Evolutionary conservation across 202 grass and related monocot genomes (phyloP), one percentile per base, ranked within the genome.

Genomic region (Panicum hallii): DNA sequence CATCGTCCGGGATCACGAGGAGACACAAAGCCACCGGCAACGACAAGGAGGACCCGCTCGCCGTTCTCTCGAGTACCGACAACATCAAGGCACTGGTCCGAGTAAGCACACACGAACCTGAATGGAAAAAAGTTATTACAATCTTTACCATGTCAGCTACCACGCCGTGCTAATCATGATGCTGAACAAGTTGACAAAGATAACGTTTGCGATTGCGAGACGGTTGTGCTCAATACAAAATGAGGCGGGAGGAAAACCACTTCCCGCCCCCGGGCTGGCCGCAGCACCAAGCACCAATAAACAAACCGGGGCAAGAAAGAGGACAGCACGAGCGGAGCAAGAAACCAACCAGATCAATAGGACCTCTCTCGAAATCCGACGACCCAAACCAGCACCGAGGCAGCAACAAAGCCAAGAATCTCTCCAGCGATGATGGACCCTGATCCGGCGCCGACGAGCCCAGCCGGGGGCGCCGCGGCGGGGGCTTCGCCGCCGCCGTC

Each of bases 231-330:
- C n/a, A 60, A 10, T 60, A 22, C 56, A 60, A 57, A 60, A 23
- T 60, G 3, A 41, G 40, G 7, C 8, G 16, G 38, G 6, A 68
- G 9, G 9, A 44, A 63, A 50, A 67, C 77, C 60, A 41, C 19
- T 79, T 67, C 62, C 63, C 78, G 78, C 78, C 78, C 63, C 16
- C 9, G 63, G 63, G 2, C 32, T 70, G 9, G 26, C 67, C n/a
- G 11, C 78, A 48, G 19, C 54, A 20, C 40, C 22, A 48, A 14
- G 23, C 43, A 9, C 6, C 41, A 72, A 47, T 82, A 72, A 71
- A 61, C 53, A 71, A 82, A 61, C 15, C 38, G 7, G 8, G 23
- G 26, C 7, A 47, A 32, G 41, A 47, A 34, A 8, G n/a, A 47
- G 19, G 63, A 70, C 32, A 26, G 28, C 9, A 17, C 19, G 8